Evolutionary conservation across 345 rosid species (phyloP), one percentile per base, ranked within the genome.

Genomic region (Rhodamnia argentea): DNA sequence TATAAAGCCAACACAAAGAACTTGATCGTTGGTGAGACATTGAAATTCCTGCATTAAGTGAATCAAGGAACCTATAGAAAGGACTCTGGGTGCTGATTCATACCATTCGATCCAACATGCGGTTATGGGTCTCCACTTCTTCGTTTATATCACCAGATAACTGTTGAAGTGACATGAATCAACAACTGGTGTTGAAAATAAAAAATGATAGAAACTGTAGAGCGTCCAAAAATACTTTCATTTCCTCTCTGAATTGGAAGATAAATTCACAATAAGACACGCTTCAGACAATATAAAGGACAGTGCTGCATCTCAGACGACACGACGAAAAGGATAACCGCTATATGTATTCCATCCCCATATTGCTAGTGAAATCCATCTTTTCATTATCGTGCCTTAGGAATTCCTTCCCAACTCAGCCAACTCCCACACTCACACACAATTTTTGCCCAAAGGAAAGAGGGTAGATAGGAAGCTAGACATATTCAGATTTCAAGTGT

Each of bases 51-150:
- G 87, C 76, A 90, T 78, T 85, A 84, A 57, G 78, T 44, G 52
- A 52, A 14, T 62, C 2, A 82, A 29, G 57, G n/a, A 26, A 26
- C 84, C 27, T 85, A 6, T 55, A 58, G 82, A 78, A n/a, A 62
- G 58, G 14, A 42, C 11, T 82, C 12, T 51, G 74, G 64, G 23
- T 47, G 87, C 64, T 52, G 82, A n/a, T 29, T 27, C 86, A 64
- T 93, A 94, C 99, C 99, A 95, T 95, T 90, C 95, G 89, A 88
- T 95, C 99, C 87, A 96, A 93, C 95, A 92, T 89, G 83, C 89
- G 95, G 89, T 95, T 96, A 89, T 96, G 99, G 59, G 88, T 83
- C 83, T 95, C 98, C 64, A 96, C 98, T 89, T 96, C 99, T 89
- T 95, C 99, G 24, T 95, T 88, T 89, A 96, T 92, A 88, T 95